phyloP scores from a whole-genome alignment of 176 grass and related monocot species.

The Phragmites australis region DNA sequence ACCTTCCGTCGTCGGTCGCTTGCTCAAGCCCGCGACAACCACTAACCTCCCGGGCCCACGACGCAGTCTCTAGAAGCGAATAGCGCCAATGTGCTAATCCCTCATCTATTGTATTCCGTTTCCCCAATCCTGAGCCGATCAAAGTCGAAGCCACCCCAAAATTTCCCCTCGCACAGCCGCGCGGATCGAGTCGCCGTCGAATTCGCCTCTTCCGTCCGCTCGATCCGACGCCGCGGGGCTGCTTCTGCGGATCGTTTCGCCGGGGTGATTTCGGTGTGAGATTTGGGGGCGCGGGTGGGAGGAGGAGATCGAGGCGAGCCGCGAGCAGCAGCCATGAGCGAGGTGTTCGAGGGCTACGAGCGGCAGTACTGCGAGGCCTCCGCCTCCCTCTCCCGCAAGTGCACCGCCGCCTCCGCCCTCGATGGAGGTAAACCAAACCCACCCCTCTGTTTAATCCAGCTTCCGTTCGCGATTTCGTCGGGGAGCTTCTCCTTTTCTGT shows the following conservation, averaged over 20 bases:
- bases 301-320: conserved; percentile 22
- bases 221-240: conserved; percentile 14
- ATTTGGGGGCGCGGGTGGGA: background rate
- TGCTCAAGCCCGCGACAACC: conserved; percentile 4
- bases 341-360: conserved; percentile 94
- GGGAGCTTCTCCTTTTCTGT: background rate
- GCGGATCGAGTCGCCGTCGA: conserved; percentile 2
- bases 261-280: background rate
- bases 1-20: background rate
- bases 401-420: conserved; percentile 60
- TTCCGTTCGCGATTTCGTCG: background rate
- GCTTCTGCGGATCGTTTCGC: background rate
- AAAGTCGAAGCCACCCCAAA: conserved; percentile 28
- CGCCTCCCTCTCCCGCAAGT: conserved; percentile 76
- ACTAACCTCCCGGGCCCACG: conserved; percentile 1
- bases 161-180: background rate
- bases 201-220: background rate
- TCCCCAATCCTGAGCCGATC: conserved; percentile 16
- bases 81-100: background rate
- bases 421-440: conserved; percentile 56
- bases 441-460: background rate
- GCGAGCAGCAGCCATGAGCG: conserved; percentile 62
- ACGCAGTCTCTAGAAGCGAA: background rate
- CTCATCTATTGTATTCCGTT: background rate
- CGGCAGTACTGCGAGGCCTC: conserved; percentile 88